phyloP scores from a whole-genome alignment of 352 stramenopile genomes.

The Pythium oligandrum region DNA sequence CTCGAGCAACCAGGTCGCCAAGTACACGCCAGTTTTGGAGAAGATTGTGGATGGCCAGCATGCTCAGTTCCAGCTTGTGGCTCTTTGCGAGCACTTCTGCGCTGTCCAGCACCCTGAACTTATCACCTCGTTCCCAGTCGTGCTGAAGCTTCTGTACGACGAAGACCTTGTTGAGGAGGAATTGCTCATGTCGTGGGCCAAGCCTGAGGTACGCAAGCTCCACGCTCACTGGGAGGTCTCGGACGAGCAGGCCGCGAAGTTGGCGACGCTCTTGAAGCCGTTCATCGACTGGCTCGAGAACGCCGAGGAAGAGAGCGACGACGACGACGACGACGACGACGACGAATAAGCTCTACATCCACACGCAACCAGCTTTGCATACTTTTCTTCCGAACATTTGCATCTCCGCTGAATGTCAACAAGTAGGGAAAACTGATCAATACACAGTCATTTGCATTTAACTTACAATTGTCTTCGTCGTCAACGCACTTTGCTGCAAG shows the following conservation, averaged over 20 bases:
- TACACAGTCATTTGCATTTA: too few species aligned
- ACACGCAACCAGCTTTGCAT: neutral
- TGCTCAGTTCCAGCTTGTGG: constrained; percentile 92
- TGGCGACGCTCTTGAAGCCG: constrained; percentile 88
- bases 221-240: constrained; percentile 86
- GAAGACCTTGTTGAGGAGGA: constrained; percentile 96
- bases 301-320: constrained; percentile 88
- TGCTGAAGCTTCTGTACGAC: constrained; percentile 97
- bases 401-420: neutral
- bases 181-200: constrained; percentile 91
- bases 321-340: constrained; percentile 35
- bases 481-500: neutral
- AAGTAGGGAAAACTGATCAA: too few species aligned
- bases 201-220: constrained; percentile 60
- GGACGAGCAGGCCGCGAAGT: constrained; percentile 79
- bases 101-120: constrained; percentile 83
- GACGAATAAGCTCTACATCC: constrained; percentile 33
- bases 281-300: constrained; percentile 98
- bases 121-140: constrained; percentile 85
- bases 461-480: too few species aligned
- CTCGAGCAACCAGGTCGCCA: constrained; percentile 87
- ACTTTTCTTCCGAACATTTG: neutral
- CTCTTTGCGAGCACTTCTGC: constrained; percentile 88
- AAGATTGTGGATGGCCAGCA: constrained; percentile 82
- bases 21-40: constrained; percentile 85